Evolutionary conservation across 2,329 filamentous ascomycete genomes (phyloP).

Genomic region (Colletotrichum gloeosporioides): DNA sequence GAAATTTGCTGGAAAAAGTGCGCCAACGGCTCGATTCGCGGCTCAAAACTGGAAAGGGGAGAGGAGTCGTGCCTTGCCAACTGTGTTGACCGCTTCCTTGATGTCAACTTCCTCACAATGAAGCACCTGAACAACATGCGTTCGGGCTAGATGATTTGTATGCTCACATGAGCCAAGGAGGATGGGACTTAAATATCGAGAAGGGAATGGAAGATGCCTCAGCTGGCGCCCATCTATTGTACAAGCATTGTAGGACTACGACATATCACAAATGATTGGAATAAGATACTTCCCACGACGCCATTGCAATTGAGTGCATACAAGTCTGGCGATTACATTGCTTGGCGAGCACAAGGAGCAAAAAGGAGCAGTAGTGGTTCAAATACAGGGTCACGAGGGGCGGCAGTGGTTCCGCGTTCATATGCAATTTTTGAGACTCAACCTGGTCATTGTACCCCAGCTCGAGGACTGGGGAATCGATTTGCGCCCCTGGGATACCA

Average conservation of each 20-base stretch:
- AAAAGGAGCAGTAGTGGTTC: neutral
- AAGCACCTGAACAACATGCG: slow-evolving; percentile 77
- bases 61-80: slow-evolving; percentile 89
- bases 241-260: slow-evolving; percentile 1
- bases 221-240: neutral
- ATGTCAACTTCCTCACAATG: slow-evolving; percentile 84
- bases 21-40: slow-evolving; percentile 75
- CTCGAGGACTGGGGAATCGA: slow-evolving; percentile 14
- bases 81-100: slow-evolving; percentile 93
- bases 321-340: neutral
- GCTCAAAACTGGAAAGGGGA: slow-evolving; percentile 72
- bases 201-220: neutral
- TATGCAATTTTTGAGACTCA: neutral
- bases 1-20: slow-evolving; percentile 97
- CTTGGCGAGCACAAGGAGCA: neutral
- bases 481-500: slow-evolving; percentile 14
- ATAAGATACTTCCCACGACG: neutral
- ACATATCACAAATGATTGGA: neutral
- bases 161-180: neutral
- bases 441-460: slow-evolving; percentile 10
- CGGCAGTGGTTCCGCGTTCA: neutral
- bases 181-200: neutral
- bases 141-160: neutral
- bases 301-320: neutral
- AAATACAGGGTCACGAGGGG: neutral